Percentiles rank a stretch among this genome's conserved stretches.
Evolutionary conservation across 371 early-diverging fungal species (phyloP).

Genomic region (Amoeboaphelidium occidentale): DNA sequence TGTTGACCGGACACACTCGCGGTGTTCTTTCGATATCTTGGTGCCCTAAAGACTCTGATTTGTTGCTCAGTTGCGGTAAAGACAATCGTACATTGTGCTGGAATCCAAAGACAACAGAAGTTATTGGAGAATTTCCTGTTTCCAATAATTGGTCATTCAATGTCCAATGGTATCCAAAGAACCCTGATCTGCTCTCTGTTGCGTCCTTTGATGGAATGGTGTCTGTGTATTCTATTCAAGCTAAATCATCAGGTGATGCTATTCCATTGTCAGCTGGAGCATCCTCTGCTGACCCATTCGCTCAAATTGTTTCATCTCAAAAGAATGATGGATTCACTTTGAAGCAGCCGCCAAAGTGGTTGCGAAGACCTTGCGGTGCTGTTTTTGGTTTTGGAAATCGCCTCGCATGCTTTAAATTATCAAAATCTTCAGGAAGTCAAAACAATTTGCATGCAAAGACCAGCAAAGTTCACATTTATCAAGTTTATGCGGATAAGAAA

Average conservation of each 20-base stretch:
- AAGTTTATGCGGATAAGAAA: conserved; percentile 32
- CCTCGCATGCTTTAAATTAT: conserved; percentile 26
- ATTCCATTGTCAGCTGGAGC: conserved; percentile 6
- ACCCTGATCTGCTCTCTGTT: conserved; percentile 61
- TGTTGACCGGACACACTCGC: conserved; percentile 46
- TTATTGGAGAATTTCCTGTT: conserved; percentile 30
- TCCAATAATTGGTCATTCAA: conserved; percentile 71
- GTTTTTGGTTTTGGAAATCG: conserved; percentile 76
- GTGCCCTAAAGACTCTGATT: conserved; percentile 72
- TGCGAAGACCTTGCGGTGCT: conserved; percentile 66
- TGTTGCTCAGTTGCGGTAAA: conserved; percentile 66
- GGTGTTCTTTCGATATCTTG: conserved; percentile 70
- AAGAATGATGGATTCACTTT: conserved; percentile 27
- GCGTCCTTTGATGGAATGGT: conserved; percentile 71
- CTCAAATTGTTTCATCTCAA: conserved; percentile 14
- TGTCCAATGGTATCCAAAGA: conserved; percentile 71
- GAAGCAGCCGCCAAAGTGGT: conserved; percentile 83
- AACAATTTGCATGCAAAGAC: too few relatives aligned
- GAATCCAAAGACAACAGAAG: conserved; percentile 44
- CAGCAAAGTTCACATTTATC: conserved; percentile 10
- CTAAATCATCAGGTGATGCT: conserved; percentile 3
- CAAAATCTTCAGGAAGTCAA: background rate
- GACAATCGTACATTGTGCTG: conserved; percentile 80
- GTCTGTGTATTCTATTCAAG: conserved; percentile 53
- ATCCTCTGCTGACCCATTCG: conserved; percentile 45